Evolutionary conservation across 2,329 filamentous ascomycete genomes (phyloP).

Genomic region (Lasiodiplodia sp.): DNA sequence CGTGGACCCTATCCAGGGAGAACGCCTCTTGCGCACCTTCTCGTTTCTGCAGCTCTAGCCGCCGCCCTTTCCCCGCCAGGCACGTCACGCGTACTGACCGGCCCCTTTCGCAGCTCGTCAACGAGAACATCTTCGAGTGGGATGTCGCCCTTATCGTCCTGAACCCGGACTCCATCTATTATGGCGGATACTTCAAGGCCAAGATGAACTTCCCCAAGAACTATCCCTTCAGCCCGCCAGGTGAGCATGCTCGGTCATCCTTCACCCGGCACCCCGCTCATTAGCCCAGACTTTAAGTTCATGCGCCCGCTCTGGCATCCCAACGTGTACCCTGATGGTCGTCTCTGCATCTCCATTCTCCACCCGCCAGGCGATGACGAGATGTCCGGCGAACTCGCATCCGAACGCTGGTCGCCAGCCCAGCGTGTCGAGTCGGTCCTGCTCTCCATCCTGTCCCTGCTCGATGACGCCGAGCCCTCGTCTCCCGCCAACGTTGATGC

Average conservation of each 20-base stretch:
- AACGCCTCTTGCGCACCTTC: not conserved
- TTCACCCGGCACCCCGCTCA: not conserved
- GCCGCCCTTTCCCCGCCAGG: slow-evolving; percentile 32
- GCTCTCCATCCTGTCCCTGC: slow-evolving; percentile 86
- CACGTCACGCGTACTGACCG: slow-evolving; percentile 31
- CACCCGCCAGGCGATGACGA: slow-evolving; percentile 91
- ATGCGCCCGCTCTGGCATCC: slow-evolving; percentile 82
- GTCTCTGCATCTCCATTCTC: slow-evolving; percentile 95
- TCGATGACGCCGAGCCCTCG: slow-evolving; percentile 92
- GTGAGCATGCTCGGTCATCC: slow-evolving; percentile 46
- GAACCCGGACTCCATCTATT: slow-evolving; percentile 89
- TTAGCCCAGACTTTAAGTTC: slow-evolving; percentile 78
- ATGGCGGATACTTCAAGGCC: slow-evolving; percentile 92
- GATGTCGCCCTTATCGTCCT: slow-evolving; percentile 87
- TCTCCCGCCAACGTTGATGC: slow-evolving; percentile 96
- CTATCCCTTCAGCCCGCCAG: slow-evolving; percentile 87
- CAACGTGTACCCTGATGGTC: slow-evolving; percentile 91
- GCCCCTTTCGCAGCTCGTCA: slow-evolving; percentile 64
- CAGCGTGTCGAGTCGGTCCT: slow-evolving; percentile 95
- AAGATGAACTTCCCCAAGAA: slow-evolving; percentile 87
- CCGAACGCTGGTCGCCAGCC: slow-evolving; percentile 92
- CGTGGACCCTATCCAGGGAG: slow-evolving; percentile 10
- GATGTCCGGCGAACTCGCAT: slow-evolving; percentile 88
- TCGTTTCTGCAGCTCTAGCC: not conserved
- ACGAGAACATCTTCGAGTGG: slow-evolving; percentile 89